phyloP scores from a whole-genome alignment of 164 flowering plant species.

The Echeveria elegans region DNA sequence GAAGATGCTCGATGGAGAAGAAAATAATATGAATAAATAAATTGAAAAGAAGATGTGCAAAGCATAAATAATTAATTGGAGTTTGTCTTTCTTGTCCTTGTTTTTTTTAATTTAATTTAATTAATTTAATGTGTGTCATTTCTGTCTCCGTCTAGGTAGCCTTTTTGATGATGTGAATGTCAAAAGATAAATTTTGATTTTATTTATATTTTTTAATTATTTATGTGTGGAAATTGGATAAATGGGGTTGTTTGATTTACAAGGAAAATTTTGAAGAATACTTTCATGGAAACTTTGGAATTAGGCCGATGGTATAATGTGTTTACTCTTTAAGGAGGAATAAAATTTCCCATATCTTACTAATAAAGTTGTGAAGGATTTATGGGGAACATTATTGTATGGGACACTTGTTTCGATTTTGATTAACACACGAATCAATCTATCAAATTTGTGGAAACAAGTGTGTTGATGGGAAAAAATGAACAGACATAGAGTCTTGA shows the following conservation, averaged over 20 bases:
- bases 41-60: neutral
- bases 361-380: neutral
- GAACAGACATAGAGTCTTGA: neutral
- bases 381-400: slow-evolving; percentile 1
- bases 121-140: neutral
- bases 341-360: neutral
- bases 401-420: neutral
- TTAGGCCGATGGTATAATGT: neutral
- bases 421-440: neutral
- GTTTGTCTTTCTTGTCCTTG: neutral
- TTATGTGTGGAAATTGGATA: neutral
- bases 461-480: too few relatives aligned
- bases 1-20: slow-evolving; percentile 3
- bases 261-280: neutral
- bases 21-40: neutral
- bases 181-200: neutral
- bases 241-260: neutral
- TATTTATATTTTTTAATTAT: neutral
- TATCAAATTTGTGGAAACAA: too few relatives aligned
- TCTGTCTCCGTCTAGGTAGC: neutral
- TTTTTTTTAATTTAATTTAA: neutral
- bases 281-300: neutral
- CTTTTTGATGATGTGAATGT: neutral
- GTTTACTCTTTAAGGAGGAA: neutral
- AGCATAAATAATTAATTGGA: neutral